These are phyloP conservation scores for Barbarea vulgaris DNA, from an alignment of 345 rosid species.

Conservation along the genomic window DNA sequence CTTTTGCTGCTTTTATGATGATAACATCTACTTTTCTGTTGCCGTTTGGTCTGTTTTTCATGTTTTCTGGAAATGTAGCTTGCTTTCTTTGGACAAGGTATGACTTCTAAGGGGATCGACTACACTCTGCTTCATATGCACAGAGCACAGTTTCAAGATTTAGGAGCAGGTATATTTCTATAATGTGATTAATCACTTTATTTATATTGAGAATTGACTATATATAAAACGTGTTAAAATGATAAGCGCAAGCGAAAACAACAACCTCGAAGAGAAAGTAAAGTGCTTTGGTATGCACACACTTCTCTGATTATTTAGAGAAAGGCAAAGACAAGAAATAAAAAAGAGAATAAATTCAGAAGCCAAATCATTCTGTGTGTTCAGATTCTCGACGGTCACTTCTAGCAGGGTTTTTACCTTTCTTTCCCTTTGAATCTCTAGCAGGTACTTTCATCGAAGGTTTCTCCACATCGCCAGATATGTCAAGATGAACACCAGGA, in stretches of 20 bases:
- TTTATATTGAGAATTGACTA: background rate
- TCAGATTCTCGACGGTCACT: constrained; percentile 29
- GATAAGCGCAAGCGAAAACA: constrained; percentile 15
- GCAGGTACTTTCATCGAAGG: constrained; percentile 23
- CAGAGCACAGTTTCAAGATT: background rate
- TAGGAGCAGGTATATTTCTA: background rate
- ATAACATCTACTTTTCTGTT: background rate
- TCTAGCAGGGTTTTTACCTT: constrained; percentile 14
- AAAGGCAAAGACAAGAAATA: constrained; percentile 9
- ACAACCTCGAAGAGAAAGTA: constrained; percentile 23
- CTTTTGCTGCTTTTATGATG: background rate
- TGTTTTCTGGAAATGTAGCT: no score
- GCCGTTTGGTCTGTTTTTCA: background rate
- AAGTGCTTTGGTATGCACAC: constrained; percentile 31
- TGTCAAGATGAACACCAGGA: constrained; percentile 88
- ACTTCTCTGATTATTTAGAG: constrained; percentile 33
- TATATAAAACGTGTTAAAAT: background rate
- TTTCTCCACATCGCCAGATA: constrained; percentile 49
- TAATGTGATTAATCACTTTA: background rate
- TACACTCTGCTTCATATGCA: background rate
- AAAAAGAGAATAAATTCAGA: background rate
- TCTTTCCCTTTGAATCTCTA: constrained; percentile 22
- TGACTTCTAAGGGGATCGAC: background rate
- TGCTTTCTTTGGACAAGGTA: background rate
- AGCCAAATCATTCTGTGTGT: constrained; percentile 30